phyloP scores from a whole-genome alignment of 2,329 filamentous ascomycete genomes.

The Sphaerostilbella broomeana region DNA sequence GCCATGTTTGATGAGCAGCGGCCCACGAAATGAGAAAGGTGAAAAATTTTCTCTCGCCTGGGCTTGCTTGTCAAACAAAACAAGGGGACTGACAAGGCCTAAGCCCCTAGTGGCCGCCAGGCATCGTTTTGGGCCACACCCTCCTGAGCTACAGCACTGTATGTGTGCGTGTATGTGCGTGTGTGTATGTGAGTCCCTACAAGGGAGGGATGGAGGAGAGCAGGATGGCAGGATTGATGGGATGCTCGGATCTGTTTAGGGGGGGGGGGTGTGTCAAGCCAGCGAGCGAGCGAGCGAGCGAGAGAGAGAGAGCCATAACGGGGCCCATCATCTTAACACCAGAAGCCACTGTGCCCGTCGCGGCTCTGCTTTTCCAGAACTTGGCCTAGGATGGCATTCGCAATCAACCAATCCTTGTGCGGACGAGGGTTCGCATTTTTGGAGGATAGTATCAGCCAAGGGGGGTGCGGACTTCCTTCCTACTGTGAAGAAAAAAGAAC shows the following conservation, averaged over 20 bases:
- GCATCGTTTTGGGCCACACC: constrained; percentile 13
- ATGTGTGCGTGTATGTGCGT: no score
- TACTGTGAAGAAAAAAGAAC: no score
- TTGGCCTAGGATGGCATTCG: background rate
- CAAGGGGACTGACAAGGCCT: constrained; percentile 11
- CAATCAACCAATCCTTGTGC: constrained; percentile 3
- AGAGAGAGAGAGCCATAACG: no score
- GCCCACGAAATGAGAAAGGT: constrained; percentile 15
- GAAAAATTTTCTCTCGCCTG: constrained; percentile 15
- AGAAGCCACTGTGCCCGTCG: no score
- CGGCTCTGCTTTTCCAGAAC: no score
- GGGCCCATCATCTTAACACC: no score
- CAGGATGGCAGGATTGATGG: constrained; percentile 3
- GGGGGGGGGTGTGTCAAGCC: background rate
- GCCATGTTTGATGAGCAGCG: constrained; percentile 13
- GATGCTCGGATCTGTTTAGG: background rate
- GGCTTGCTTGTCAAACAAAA: constrained; percentile 11
- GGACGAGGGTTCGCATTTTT: no score
- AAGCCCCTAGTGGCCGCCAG: constrained; percentile 11
- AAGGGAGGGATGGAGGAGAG: constrained; percentile 7
- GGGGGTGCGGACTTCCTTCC: background rate
- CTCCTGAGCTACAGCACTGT: no score
- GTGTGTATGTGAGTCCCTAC: no score
- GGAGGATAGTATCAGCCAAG: background rate
- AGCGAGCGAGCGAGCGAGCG: constrained; percentile 2